Evolutionary conservation across 23 red algal genomes (phyloP).

Genomic region (Cyanidiococcus yangmingshanensis): DNA sequence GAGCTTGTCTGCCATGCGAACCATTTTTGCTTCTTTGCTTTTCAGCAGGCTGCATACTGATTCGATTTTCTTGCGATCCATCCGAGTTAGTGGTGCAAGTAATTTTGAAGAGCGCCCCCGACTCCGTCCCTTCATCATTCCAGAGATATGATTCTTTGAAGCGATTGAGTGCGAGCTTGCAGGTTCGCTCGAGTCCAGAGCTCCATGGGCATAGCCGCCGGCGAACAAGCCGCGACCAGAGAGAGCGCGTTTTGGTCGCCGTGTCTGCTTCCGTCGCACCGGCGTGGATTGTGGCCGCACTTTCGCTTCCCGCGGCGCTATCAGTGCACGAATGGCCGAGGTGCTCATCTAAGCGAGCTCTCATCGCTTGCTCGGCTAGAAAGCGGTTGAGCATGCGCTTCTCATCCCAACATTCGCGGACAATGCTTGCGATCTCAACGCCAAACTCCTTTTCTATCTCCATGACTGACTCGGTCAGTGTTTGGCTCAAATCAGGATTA

Average conservation of each 20-base stretch:
- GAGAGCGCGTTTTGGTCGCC: too few species aligned
- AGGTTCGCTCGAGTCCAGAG: too few species aligned
- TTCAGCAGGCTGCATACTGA: conserved; percentile 4
- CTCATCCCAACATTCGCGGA: conserved; percentile 9
- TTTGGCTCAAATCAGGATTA: not conserved
- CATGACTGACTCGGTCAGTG: not conserved
- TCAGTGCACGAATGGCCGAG: too few species aligned
- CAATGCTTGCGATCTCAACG: conserved; percentile 2
- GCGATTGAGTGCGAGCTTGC: too few species aligned
- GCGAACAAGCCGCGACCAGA: too few species aligned
- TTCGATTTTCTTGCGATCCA: conserved; percentile 12
- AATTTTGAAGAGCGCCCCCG: too few species aligned
- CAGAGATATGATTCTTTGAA: too few species aligned
- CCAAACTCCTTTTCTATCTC: conserved; percentile 21
- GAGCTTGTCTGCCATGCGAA: conserved; percentile 62
- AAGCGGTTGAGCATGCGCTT: not conserved
- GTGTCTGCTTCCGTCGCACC: too few species aligned
- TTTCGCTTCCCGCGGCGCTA: too few species aligned
- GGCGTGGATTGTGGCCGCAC: too few species aligned
- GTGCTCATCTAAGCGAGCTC: not conserved
- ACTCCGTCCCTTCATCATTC: too few species aligned
- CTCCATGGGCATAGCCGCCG: too few species aligned
- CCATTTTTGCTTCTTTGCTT: conserved; percentile 34
- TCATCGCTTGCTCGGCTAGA: not conserved
- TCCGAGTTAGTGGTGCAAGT: conserved; percentile 2